Base-by-base conservation (phyloP, 2,329 filamentous ascomycete genomes). In the Sphaerostilbella broomeana region DNA sequence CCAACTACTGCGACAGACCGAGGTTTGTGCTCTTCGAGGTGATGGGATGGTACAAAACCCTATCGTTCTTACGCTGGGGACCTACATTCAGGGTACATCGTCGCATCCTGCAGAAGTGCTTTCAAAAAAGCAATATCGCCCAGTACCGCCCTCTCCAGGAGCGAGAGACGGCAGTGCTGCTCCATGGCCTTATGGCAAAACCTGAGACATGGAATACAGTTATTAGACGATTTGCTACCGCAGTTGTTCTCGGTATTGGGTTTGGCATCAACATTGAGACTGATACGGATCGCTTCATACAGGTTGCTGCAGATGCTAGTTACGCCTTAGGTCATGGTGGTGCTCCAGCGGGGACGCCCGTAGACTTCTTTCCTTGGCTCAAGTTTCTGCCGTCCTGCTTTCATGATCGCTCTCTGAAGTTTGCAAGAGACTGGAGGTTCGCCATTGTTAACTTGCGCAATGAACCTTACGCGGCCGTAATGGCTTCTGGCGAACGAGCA, bases 301-400 rank as follows among this genome's bases (percentile, higher is more conserved):
- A 66, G 38, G 57, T 65, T 43, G 63, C 63, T 7, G 42, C 40
- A 6, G 52, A 59, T 17, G 57, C 51, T 17, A 54, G 49, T 35
- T 53, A 58, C 30, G 55, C 56, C 1, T 38, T 57, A 2, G 50
- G 47, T 0, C 51, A 59, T 21, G 52, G 53, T 3, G 59, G 58
- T 8, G 52, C 54, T 2, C 56, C 56, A 0, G 55, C 47, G 3
- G 53, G 49, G 4, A 67, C 63, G 3, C 54, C 68, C 2, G 65
- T 72, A 11, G 70, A 73, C 48, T 61, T 68, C 44, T 70, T 73
- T 37, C 71, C 70, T 0, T 53, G 61, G n/a, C 49, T 64, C 19
- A 59, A 57, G 28, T 60, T 61, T 43, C 46, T 72, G n/a, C 68
- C 69, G 0, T 48, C 58, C 19, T 65, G 57, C 47, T 49, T 57